A percentile compares a stretch with the other conserved stretches of the same genome.
Conservation (phyloP, 345 rosid genomes). For the Boechera retrofracta region DNA sequence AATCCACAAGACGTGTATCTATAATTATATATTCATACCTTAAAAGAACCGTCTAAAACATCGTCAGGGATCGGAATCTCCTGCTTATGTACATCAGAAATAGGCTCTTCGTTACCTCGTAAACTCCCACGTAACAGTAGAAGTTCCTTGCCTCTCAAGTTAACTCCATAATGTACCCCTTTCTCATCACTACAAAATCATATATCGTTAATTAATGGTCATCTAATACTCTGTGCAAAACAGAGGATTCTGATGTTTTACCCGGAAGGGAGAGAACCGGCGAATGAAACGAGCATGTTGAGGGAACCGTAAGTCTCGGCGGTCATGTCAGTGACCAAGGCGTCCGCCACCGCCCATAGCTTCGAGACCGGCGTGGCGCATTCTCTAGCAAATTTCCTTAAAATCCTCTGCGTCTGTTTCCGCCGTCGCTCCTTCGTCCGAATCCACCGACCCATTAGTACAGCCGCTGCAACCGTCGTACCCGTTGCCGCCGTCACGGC, state of each 20-base stretch:
- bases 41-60: constrained; percentile 46
- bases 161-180: constrained; percentile 65
- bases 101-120: constrained; percentile 58
- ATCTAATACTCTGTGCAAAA: not conserved
- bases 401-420: constrained; percentile 52
- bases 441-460: constrained; percentile 41
- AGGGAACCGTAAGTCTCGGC: constrained; percentile 39
- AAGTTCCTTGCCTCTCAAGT: constrained; percentile 54
- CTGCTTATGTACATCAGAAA: constrained; percentile 54
- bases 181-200: constrained; percentile 54
- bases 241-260: constrained; percentile 26
- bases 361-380: constrained; percentile 64
- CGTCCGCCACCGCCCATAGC: constrained; percentile 61
- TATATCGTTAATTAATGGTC: not conserved
- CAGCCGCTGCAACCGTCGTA: constrained; percentile 37
- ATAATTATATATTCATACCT: constrained; percentile 40
- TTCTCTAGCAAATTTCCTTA: constrained; percentile 59
- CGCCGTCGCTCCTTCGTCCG: constrained; percentile 47
- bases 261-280: constrained; percentile 64
- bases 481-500: constrained; percentile 43
- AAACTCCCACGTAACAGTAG: constrained; percentile 54
- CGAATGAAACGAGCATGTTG: constrained; percentile 56
- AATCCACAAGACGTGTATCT: not conserved
- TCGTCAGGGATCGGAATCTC: constrained; percentile 56
- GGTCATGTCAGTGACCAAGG: constrained; percentile 51